phyloP scores from a whole-genome alignment of 2,329 filamentous ascomycete genomes.

The Microcyclosporella mali region DNA sequence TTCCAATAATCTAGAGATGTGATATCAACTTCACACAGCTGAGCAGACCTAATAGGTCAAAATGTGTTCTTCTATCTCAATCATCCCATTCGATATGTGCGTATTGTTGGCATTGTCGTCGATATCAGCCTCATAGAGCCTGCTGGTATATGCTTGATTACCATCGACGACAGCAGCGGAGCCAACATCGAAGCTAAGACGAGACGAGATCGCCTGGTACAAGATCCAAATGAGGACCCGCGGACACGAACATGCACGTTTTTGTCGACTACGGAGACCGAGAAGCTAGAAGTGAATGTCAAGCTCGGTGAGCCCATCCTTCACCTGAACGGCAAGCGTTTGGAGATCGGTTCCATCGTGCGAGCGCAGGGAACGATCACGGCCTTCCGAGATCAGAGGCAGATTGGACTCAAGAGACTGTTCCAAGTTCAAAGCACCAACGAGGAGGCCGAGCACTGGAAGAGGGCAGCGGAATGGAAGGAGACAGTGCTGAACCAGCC shows the following conservation, averaged over 20 bases:
- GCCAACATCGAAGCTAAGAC: constrained; percentile 52
- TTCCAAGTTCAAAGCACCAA: constrained; percentile 45
- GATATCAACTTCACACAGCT: neutral
- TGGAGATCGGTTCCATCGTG: constrained; percentile 46
- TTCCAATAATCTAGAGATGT: neutral
- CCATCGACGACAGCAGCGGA: constrained; percentile 57
- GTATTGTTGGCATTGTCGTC: constrained; percentile 41
- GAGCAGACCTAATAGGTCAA: constrained; percentile 40
- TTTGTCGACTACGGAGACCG: constrained; percentile 32
- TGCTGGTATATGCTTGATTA: constrained; percentile 44
- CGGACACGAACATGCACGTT: constrained; percentile 18
- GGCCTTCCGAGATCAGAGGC: constrained; percentile 45
- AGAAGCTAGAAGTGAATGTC: constrained; percentile 36
- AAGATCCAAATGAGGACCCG: neutral
- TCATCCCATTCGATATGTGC: constrained; percentile 45
- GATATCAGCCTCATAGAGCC: constrained; percentile 34
- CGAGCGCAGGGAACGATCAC: constrained; percentile 54
- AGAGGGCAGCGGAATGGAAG: constrained; percentile 45
- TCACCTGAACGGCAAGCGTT: constrained; percentile 28
- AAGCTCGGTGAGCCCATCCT: constrained; percentile 40
- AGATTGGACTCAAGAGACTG: constrained; percentile 51
- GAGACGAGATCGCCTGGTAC: constrained; percentile 27
- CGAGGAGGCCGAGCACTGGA: constrained; percentile 51
- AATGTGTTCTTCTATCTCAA: constrained; percentile 52
- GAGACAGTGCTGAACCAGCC: constrained; percentile 46